A percentile compares a stretch with the other conserved stretches of the same genome.
Evolutionary conservation across 768 basidiomycete genomes (phyloP).

Genomic region (Pleurotus djamor): DNA sequence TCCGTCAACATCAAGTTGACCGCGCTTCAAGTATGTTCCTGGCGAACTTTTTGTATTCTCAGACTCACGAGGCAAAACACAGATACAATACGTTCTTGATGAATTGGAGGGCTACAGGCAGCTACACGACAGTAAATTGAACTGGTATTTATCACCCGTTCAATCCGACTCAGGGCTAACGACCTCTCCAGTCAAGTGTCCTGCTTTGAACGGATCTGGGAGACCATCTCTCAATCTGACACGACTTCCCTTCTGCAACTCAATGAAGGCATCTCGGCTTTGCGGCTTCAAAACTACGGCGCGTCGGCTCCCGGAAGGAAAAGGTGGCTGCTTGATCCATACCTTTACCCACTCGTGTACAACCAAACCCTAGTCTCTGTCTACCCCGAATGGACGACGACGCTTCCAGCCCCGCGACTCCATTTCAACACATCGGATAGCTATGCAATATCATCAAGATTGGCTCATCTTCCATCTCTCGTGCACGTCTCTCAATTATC

Average conservation of each 20-base stretch:
- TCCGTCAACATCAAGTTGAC: slow-evolving; percentile 29
- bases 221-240: slow-evolving; percentile 27
- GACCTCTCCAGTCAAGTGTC: slow-evolving; percentile 41
- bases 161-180: neutral
- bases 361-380: slow-evolving; percentile 33
- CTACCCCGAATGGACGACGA: slow-evolving; percentile 10
- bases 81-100: slow-evolving; percentile 48
- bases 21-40: slow-evolving; percentile 31
- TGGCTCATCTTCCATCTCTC: slow-evolving; percentile 43
- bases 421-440: slow-evolving; percentile 20
- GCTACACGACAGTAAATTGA: slow-evolving; percentile 31
- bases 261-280: slow-evolving; percentile 16
- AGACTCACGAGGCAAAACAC: neutral
- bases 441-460: slow-evolving; percentile 37
- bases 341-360: slow-evolving; percentile 36
- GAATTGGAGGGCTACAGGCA: slow-evolving; percentile 44
- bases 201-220: slow-evolving; percentile 58
- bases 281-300: slow-evolving; percentile 13
- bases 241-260: slow-evolving; percentile 11
- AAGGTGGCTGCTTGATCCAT: slow-evolving; percentile 36
- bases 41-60: neutral
- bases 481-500: slow-evolving; percentile 26
- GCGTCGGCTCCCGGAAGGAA: slow-evolving; percentile 15
- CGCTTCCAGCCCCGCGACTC: slow-evolving; percentile 23
- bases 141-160: slow-evolving; percentile 28